Evolutionary conservation across 805 yeast species (phyloP).

Genomic region (Saturnispora mendoncae): DNA sequence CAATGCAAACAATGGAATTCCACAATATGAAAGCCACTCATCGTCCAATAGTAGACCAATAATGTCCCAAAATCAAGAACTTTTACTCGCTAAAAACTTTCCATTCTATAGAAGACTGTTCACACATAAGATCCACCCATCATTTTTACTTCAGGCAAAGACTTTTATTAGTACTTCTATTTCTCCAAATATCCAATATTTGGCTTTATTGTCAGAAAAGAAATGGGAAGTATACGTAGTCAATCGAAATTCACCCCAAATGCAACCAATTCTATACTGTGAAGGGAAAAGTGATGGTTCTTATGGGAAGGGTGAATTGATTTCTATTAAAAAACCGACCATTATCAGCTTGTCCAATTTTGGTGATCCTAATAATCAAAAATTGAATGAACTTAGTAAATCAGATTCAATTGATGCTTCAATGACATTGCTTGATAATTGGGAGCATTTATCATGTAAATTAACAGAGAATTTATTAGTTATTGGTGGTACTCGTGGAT

Average conservation of each 20-base stretch:
- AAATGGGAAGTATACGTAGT: slow-evolving; percentile 70
- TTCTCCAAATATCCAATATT: slow-evolving; percentile 54
- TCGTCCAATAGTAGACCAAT: not conserved
- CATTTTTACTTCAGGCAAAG: slow-evolving; percentile 40
- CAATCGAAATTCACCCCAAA: slow-evolving; percentile 33
- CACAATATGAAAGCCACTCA: not conserved
- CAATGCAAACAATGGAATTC: slow-evolving; percentile 12
- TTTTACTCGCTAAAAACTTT: slow-evolving; percentile 66
- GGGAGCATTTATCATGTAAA: slow-evolving; percentile 56
- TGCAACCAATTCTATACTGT: slow-evolving; percentile 48
- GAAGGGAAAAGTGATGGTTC: slow-evolving; percentile 67
- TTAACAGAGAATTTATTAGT: slow-evolving; percentile 52
- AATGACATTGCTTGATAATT: slow-evolving; percentile 32
- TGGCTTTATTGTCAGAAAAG: slow-evolving; percentile 57
- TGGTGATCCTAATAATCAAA: slow-evolving; percentile 10
- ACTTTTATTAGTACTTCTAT: slow-evolving; percentile 48
- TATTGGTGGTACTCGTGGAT: slow-evolving; percentile 66
- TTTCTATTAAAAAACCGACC: slow-evolving; percentile 10
- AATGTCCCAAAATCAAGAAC: slow-evolving; percentile 37
- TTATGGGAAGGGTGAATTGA: slow-evolving; percentile 35
- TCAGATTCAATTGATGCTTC: slow-evolving; percentile 29
- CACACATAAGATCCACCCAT: slow-evolving; percentile 42
- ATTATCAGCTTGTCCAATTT: slow-evolving; percentile 25
- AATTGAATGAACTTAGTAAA: not conserved
- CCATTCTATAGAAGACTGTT: slow-evolving; percentile 66